These are phyloP conservation scores for Oenanthe javanica DNA, from an alignment of 140 eudicot species.

Conservation along the genomic window DNA sequence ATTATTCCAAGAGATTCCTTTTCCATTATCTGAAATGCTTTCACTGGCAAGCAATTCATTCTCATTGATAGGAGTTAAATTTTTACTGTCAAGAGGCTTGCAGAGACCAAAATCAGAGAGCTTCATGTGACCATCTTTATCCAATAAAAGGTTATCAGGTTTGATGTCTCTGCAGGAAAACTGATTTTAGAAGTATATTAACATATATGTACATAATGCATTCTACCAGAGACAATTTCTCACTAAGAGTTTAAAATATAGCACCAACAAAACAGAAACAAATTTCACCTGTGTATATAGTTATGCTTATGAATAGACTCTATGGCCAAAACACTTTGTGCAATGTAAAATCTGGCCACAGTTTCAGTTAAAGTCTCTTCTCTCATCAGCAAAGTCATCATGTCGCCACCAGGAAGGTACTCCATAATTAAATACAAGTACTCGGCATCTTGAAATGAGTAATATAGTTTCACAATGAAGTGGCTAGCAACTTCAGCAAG, in stretches of 20 bases:
- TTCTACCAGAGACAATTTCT: background rate
- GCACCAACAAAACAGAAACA: background rate
- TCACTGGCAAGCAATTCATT: conserved; percentile 25
- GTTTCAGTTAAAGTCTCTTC: conserved; percentile 59
- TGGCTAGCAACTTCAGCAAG: conserved; percentile 55
- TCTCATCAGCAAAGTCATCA: conserved; percentile 61
- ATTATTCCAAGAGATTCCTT: conserved; percentile 36
- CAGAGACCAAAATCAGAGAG: conserved; percentile 70
- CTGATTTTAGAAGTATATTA: background rate
- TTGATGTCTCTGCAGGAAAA: conserved; percentile 43
- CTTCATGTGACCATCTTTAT: conserved; percentile 53
- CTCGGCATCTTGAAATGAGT: conserved; percentile 59
- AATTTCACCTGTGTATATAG: conserved; percentile 51
- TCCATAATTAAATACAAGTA: conserved; percentile 56
- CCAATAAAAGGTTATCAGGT: conserved; percentile 60
- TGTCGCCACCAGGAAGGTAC: conserved; percentile 62
- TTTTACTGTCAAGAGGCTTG: conserved; percentile 53
- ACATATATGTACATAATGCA: background rate
- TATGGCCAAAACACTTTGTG: conserved; percentile 48
- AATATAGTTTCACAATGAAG: conserved; percentile 57
- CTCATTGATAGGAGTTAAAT: conserved; percentile 28
- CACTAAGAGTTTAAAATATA: background rate
- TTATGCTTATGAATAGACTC: conserved; percentile 61
- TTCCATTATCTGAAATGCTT: conserved; percentile 20
- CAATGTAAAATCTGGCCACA: conserved; percentile 55